Base-by-base conservation (phyloP, 306 rosid species). In the Cicer chorassanicum region DNA sequence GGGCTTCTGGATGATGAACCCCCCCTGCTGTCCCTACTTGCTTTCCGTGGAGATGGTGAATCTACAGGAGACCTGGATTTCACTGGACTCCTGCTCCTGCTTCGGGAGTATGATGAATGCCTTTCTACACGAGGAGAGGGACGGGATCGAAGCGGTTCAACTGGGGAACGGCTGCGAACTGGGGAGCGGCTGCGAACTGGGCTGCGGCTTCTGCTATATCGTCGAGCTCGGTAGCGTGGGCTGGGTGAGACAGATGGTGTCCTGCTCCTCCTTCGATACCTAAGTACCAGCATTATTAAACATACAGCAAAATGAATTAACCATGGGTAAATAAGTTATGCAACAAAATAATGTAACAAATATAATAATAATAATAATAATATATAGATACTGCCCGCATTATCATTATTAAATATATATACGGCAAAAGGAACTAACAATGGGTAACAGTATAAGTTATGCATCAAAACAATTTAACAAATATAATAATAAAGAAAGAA, bases 191-290 rank as follows among this genome's bases (percentile, higher is more conserved):
- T 89, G 42, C 80, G 83, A 29, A 86, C 75, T 7, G 92, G 97
- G 74, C 88, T 85, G 0, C 84, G 80, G 74, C 94, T 88, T 16
- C 86, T 86, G 78, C 93, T 92, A 61, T 88, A 85, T 24, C 82
- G 88, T 8, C 88, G 87, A 64, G 56, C 67, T 29, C 93, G 90
- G 54, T 87, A 84, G 4, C 89, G 92, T 41, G 96, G 99, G 59
- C 95, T 92, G n/a, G 84, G 95, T 4, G 99, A 92, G 18, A 82
- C 89, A 67, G 97, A 86, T 13, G 89, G 93, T 0, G 93, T 86
- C 81, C 95, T 81, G 87, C 96, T 94, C 82, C 96, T 92, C 85
- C 93, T 71, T 80, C 97, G 84, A 78, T 88, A 90, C 85, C 99
- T 94, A 80, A 77, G 77, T 46, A 78, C 34, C 42, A 65, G 12